Evolutionary conservation across 805 yeast species (phyloP).

Genomic region (Monosporozyma solicola): DNA sequence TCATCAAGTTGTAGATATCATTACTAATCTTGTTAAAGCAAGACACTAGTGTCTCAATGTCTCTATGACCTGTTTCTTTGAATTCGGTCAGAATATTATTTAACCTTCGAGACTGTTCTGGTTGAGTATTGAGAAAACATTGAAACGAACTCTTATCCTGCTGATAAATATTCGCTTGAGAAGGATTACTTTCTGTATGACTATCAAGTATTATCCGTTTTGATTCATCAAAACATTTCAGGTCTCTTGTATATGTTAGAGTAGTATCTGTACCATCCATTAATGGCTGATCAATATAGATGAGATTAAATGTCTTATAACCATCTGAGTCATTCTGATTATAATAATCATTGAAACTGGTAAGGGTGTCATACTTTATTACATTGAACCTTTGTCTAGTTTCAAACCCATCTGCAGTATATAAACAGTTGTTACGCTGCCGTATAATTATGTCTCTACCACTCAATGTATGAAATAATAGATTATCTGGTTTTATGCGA

Average conservation of each 20-base stretch:
- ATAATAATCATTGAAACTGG: constrained; percentile 50
- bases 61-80: neutral
- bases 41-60: neutral
- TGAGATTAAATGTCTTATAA: constrained; percentile 46
- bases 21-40: neutral
- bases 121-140: constrained; percentile 1
- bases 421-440: constrained; percentile 39
- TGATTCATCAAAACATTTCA: neutral
- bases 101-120: constrained; percentile 3
- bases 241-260: constrained; percentile 10
- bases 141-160: neutral
- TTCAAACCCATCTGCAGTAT: constrained; percentile 53
- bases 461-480: constrained; percentile 40
- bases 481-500: neutral
- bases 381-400: constrained; percentile 38
- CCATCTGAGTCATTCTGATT: constrained; percentile 26
- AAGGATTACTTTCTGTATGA: neutral
- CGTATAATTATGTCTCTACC: constrained; percentile 46
- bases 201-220: neutral
- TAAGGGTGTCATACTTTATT: constrained; percentile 38
- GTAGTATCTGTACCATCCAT: constrained; percentile 32
- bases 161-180: neutral
- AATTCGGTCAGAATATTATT: neutral
- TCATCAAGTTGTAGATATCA: constrained; percentile 5
- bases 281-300: constrained; percentile 50